Percentiles rank a stretch among this genome's conserved stretches.
These are phyloP conservation scores for Cryptomeria japonica DNA, from an alignment of 75 land plant genomes.

Conservation along the genomic window DNA sequence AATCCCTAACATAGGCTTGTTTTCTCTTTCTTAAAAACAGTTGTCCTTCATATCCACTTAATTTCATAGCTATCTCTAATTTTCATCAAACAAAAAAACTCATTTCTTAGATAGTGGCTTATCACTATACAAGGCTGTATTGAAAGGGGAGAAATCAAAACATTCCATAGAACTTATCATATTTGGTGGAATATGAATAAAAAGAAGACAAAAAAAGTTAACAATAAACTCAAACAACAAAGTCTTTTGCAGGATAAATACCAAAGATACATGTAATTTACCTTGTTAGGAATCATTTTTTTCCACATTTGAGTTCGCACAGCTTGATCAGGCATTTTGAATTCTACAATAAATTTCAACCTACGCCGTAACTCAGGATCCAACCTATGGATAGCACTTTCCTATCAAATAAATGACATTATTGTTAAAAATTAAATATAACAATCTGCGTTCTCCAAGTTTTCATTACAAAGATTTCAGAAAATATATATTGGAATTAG, in stretches of 20 bases:
- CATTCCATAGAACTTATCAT: neutral
- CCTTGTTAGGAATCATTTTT: conserved; percentile 33
- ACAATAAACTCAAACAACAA: neutral
- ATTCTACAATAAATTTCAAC: conserved; percentile 26
- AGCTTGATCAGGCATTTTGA: conserved; percentile 32
- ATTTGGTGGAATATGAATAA: neutral
- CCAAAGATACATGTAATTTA: neutral
- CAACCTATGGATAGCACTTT: conserved; percentile 18
- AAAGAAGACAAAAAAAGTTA: too few relatives aligned
- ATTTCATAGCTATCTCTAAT: neutral
- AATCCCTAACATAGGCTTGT: neutral
- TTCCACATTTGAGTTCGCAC: conserved; percentile 27
- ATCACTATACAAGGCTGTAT: neutral
- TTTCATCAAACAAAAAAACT: too few relatives aligned
- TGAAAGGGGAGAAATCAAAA: too few relatives aligned
- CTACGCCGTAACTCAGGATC: conserved; percentile 27
- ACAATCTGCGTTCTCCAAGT: neutral
- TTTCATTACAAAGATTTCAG: neutral
- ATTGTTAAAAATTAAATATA: conserved; percentile 2
- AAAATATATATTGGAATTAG: neutral
- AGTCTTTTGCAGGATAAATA: neutral
- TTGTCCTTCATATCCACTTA: neutral
- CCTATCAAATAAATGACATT: conserved; percentile 8
- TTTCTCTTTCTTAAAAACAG: neutral
- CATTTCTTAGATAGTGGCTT: neutral